Evolutionary conservation across 495 filamentous ascomycete species (phyloP).

Genomic region (Xylaria longipes): DNA sequence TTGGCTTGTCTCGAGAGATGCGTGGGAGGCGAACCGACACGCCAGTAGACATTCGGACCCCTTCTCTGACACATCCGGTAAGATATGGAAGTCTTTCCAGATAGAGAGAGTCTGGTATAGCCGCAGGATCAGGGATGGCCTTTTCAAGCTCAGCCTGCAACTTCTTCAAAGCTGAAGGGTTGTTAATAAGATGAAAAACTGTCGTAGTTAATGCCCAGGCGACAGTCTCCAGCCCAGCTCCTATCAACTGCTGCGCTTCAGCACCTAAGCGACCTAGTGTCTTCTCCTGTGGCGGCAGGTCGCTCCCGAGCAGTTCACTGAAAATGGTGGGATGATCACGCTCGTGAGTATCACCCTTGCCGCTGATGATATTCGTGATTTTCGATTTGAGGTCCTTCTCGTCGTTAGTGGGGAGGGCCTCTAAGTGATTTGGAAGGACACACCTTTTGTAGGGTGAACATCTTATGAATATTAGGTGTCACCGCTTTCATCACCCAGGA

Average conservation of each 20-base stretch:
- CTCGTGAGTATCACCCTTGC: neutral
- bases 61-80: conserved; percentile 49
- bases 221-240: conserved; percentile 51
- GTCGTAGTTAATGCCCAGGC: conserved; percentile 39
- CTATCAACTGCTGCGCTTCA: conserved; percentile 45
- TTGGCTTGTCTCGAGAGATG: conserved; percentile 37
- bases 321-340: conserved; percentile 18
- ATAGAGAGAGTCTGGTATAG: conserved; percentile 30
- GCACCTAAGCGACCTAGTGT: conserved; percentile 37
- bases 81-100: conserved; percentile 48
- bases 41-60: conserved; percentile 50
- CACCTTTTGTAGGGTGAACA: conserved; percentile 7
- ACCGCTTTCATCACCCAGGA: neutral
- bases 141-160: conserved; percentile 40
- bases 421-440: neutral
- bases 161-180: conserved; percentile 35
- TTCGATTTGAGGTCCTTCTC: neutral
- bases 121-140: conserved; percentile 28
- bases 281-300: conserved; percentile 47
- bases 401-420: conserved; percentile 13
- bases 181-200: conserved; percentile 39
- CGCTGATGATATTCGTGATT: neutral
- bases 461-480: conserved; percentile 12
- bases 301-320: conserved; percentile 41
- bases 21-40: conserved; percentile 45